Evolutionary conservation across 257 asterid species (phyloP), one percentile per base, ranked within the genome.

Genomic region (Rehmannia glutinosa): DNA sequence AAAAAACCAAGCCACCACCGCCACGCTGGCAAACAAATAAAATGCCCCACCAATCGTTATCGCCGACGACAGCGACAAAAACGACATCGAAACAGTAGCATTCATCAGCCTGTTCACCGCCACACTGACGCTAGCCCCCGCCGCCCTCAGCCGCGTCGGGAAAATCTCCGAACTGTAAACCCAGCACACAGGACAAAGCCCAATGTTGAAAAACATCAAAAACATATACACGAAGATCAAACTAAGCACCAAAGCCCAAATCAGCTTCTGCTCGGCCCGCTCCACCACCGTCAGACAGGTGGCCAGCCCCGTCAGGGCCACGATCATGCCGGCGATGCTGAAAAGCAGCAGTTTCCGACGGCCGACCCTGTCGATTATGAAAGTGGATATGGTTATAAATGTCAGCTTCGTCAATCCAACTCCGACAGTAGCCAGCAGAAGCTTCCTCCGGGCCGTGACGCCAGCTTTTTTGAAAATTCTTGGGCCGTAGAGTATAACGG

Each of bases 171-270:
- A 75, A 25, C 87, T 84, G 53, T 89, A 89, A 1, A 89, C 96
- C 96, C 96, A 89, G 8, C 95, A 86, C n/a, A 89, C 86, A 0
- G 96, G 96, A 2, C 84, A 89, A 1, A 88, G 85, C 23, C 96
- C 96, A 0, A 88, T 68, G 60, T 88, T 88, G 64, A 86, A 88
- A 55, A 82, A 88, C 85, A 73, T 75, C 5, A 86, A 77, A n/a
- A 59, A 79, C 8, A 36, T 5, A 38, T 88, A 87, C 1, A 81
- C 81, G 15, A 82, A 77, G 11, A 85, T 60, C 15, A 87, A 58
- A 35, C 95, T 83, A 0, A 86, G 24, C 1, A 81, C 92, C 27
- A 88, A 53, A 0, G 90, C 86, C 86, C 87, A 81, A 3, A 75
- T 0, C 7, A 86, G 19, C 71, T 74, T 68, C 6, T 25, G 57